Conservation (phyloP, 2,329 filamentous ascomycete genomes). For the Epichloe hybrida region DNA sequence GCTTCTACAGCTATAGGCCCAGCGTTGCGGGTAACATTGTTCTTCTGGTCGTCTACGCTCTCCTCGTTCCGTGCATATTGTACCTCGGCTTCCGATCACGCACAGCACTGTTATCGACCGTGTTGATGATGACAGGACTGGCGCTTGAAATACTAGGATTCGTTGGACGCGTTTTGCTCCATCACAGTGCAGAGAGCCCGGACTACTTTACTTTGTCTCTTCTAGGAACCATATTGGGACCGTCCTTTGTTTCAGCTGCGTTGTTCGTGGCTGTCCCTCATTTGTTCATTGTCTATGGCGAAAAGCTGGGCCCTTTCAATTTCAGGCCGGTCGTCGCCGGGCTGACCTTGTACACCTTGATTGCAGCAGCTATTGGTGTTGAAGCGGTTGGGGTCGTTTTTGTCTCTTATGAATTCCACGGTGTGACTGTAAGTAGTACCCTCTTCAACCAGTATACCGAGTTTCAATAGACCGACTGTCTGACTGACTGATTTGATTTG, state of each 20-base stretch:
- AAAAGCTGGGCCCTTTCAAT: constrained; percentile 22
- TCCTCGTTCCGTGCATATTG: constrained; percentile 24
- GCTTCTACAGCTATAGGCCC: constrained; percentile 25
- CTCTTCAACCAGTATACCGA: too few species aligned
- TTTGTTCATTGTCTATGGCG: constrained; percentile 32
- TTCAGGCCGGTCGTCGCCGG: constrained; percentile 19
- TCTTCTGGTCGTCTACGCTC: constrained; percentile 26
- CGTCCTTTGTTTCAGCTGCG: constrained; percentile 30
- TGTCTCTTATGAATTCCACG: constrained; percentile 20
- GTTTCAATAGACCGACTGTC: too few species aligned
- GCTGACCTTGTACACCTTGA: constrained; percentile 20
- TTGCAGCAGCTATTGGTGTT: constrained; percentile 21
- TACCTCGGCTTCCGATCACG: constrained; percentile 25
- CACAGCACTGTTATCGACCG: constrained; percentile 27
- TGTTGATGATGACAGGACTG: constrained; percentile 25
- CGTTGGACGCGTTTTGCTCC: constrained; percentile 30
- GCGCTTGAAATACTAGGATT: constrained; percentile 33
- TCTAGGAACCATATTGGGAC: constrained; percentile 33
- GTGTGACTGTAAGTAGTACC: constrained; percentile 20
- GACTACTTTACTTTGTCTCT: constrained; percentile 30
- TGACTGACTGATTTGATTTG: constrained; percentile 10
- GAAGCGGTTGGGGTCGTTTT: constrained; percentile 29
- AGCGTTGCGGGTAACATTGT: constrained; percentile 26
- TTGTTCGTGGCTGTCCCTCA: constrained; percentile 33
- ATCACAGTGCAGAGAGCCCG: constrained; percentile 18